Base-by-base conservation (phyloP, 768 basidiomycete genomes). In the Xerocomellus intermedius region DNA sequence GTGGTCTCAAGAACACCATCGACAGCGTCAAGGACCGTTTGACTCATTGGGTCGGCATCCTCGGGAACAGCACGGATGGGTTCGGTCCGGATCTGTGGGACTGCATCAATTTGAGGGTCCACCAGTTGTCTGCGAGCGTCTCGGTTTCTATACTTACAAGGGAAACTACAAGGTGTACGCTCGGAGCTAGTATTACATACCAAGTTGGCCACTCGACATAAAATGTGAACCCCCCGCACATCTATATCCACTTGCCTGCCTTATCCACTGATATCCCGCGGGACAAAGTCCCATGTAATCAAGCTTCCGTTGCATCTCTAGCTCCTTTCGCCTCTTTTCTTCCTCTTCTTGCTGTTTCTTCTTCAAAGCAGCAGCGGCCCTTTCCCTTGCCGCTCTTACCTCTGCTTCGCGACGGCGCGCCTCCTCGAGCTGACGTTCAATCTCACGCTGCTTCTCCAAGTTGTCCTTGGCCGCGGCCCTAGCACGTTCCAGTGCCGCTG, bases 221-320 rank as follows among this genome's bases (percentile, higher is more conserved):
- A 68, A 82, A 64, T 83, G 82, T 2, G 41, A 12, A 1, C 82
- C 81, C 4, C 73, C 81, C 1, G 70, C 69, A 57, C 81, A 82
- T 9, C 78, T 63, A 62, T 82, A 83, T 7, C 79, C 81, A 7
- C 10, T 30, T 0, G 8, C 37, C 42, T 74, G 68, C 42, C 66
- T 75, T 52, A 76, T 75, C 82, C 82, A 84, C 22, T 14, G 58
- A 53, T 47, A 83, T 13, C 81, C 82, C 2, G 35, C 58, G 0
- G 64, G 61, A 61, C 86, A 87, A 4, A 77, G 60, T 0, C 85
- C 86, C 75, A 85, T 78, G 0, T 48, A 10, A 0, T 72, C 68
- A 7, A 85, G 63, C 53, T 74, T 78, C 35, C 35, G 56, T 67
- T 85, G 85, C 2, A 71, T 75, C 54, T 65, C 59, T 10, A 54